Evolutionary conservation across 192 early-diverging fungal species (phyloP), one percentile per base, ranked within the genome.

Genomic region (Kappamyces sp.): DNA sequence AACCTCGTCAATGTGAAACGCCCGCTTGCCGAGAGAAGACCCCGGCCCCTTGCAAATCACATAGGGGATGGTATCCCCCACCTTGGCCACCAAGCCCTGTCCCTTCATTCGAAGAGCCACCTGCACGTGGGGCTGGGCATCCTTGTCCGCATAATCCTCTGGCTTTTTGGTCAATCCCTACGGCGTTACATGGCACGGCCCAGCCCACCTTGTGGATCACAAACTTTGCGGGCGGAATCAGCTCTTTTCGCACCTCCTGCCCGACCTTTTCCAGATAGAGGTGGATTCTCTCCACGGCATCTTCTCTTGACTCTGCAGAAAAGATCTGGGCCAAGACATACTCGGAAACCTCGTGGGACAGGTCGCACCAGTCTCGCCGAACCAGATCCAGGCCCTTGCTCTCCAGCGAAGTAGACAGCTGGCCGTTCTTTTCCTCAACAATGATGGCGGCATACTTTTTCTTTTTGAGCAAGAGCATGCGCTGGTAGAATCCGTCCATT

Each of bases 351-450:
- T 98, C 91, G 51, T 90, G 87, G 41, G 89, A 89, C 47, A 99
- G 75, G 1, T 76, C 92, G 74, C 93, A 98, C 95, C 95, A 99
- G 76, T 99, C 97, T 52, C 97, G 76, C 58, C 97, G 80, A 0
- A 99, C 95, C 61, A 95, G 69, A 68, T 99, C 95, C 44, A 98
- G 76, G 47, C 97, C 97, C 64, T 97, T 98, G 8, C 83, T 91
- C 69, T 99, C 94, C 12, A 88, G 55, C 47, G 46, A 58, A 13
- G 55, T 63, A 32, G 35, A 47, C 33, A 50, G 39, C 33, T 42
- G 37, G 15, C 69, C 74, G 50, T 69, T 61, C 47, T 71, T 75
- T 15, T 86, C 76, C n/a, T 33, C 40, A 0, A 91, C 73, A 41
- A 76, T 59, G 7, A 97, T 66, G 0, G 92, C 93, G 0, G 97